phyloP scores from a whole-genome alignment of 495 filamentous ascomycete genomes.

The Astrothelium macrocarpum region DNA sequence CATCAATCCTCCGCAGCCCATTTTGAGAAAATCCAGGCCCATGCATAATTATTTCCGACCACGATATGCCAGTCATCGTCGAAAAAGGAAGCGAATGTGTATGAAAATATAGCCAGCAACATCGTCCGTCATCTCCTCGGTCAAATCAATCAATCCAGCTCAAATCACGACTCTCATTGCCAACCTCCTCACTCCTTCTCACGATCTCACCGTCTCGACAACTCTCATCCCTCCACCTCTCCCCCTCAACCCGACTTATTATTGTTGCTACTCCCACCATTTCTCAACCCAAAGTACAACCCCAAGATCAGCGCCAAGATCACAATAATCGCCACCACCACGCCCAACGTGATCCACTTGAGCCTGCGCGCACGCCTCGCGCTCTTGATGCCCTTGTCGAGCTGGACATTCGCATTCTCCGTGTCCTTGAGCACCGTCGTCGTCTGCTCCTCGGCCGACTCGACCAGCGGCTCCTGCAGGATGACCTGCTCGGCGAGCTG shows the following conservation, averaged over 20 bases:
- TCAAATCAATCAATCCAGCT: neutral
- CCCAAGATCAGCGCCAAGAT: conserved; percentile 36
- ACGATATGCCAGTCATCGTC: neutral
- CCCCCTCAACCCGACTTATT: neutral
- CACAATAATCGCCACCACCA: conserved; percentile 41
- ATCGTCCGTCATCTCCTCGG: neutral
- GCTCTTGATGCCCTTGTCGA: conserved; percentile 50
- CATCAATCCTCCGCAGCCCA: neutral
- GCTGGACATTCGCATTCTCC: conserved; percentile 48
- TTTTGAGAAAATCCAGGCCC: neutral
- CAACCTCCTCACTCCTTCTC: neutral
- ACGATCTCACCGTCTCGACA: neutral
- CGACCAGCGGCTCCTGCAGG: conserved; percentile 49
- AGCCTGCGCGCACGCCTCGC: conserved; percentile 50
- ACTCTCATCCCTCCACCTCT: neutral
- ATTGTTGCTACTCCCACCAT: conserved; percentile 8
- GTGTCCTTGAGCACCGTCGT: conserved; percentile 48
- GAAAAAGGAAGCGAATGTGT: neutral
- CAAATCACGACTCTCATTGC: neutral
- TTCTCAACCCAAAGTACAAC: conserved; percentile 32
- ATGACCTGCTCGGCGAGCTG: conserved; percentile 57
- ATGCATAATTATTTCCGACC: neutral
- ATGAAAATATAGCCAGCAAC: neutral
- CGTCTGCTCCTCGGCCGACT: conserved; percentile 45
- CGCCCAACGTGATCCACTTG: conserved; percentile 62